Evolutionary conservation across 2,329 filamentous ascomycete genomes (phyloP), one percentile per base, ranked within the genome.

Genomic region (Pseudocercospora macadamiae): DNA sequence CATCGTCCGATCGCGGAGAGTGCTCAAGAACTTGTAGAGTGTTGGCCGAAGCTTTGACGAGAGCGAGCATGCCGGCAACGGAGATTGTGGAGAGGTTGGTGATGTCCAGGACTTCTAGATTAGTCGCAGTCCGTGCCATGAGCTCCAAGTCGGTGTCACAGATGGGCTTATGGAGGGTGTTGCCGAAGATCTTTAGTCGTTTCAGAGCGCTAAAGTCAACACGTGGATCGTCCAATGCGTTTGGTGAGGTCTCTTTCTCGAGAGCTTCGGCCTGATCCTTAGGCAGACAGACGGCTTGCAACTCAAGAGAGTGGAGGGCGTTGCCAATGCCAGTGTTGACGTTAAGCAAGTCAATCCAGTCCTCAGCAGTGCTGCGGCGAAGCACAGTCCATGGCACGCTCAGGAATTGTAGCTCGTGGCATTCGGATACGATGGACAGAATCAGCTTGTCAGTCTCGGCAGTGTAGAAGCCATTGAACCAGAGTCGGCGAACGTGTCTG

Each of bases 401-500:
- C 21, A 82, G 70, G 39, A 76, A 77, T 8, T 76, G 75, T 14
- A 83, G 71, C 59, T 79, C 77, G 36, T 67, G 70, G 70, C 80
- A 83, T 64, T 75, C 76, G 56, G 74, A 73, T 30, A 83, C 72
- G 47, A 79, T 77, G 14, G 76, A 73, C 58, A 82, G 79, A 52
- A 83, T 78, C 60, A 80, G 73, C 26, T 74, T 73, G 65, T 81
- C 79, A 3, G 80, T 82, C 62, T 82, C 76, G 47, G 77, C 74
- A 5, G 76, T 77, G 70, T 83, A 79, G 69, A 83, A 82, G 51
- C 81, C 81, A 57, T 83, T 79, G 69, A 83, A 82, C 80, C 80
- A 83, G 66, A 83, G 74, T 45, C 80, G 78, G 55, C 76, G 78
- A 55, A 83, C 80, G 65, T 81, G 76, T 19, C 73, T 71, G 2